Evolutionary conservation across 495 filamentous ascomycete genomes (phyloP).

Genomic region (Tuber calosporum): DNA sequence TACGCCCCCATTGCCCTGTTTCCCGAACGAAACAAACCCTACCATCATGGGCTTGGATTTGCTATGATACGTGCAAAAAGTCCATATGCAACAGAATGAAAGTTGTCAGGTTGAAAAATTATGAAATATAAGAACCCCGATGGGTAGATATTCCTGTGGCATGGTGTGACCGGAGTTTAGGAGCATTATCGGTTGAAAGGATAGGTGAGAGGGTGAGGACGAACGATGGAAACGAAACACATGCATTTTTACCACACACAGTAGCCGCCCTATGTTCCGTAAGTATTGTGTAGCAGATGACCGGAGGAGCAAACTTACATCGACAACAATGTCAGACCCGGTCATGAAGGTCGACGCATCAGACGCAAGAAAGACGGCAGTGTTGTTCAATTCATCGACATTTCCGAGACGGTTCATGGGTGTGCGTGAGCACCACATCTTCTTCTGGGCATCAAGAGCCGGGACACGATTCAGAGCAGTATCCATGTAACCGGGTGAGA

Average conservation of each 20-base stretch:
- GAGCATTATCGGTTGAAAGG: not conserved
- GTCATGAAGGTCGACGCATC: slow-evolving; percentile 76
- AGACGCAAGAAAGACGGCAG: slow-evolving; percentile 71
- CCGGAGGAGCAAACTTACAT: slow-evolving; percentile 52
- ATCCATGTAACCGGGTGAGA: slow-evolving; percentile 76
- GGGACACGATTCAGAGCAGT: slow-evolving; percentile 67
- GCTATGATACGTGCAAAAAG: slow-evolving; percentile 25
- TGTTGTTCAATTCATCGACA: slow-evolving; percentile 70
- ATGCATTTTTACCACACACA: slow-evolving; percentile 31
- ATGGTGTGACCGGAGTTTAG: not conserved
- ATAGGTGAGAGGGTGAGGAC: not conserved
- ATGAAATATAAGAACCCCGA: slow-evolving; percentile 20
- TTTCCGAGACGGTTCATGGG: slow-evolving; percentile 66
- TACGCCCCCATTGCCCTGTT: slow-evolving; percentile 35
- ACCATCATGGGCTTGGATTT: slow-evolving; percentile 28
- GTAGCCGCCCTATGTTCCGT: slow-evolving; percentile 31
- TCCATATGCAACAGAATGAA: slow-evolving; percentile 9
- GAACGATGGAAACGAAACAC: not conserved
- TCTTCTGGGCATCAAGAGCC: slow-evolving; percentile 66
- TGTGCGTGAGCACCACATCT: slow-evolving; percentile 67
- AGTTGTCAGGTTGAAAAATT: slow-evolving; percentile 16
- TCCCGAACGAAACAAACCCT: slow-evolving; percentile 20
- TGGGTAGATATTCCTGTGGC: slow-evolving; percentile 1
- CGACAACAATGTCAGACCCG: slow-evolving; percentile 67
- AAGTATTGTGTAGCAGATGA: slow-evolving; percentile 42